Percentiles rank a stretch among this genome's conserved stretches.
These are phyloP conservation scores for Eucalyptus regnans DNA, from an alignment of 345 rosid species.

Conservation along the genomic window DNA sequence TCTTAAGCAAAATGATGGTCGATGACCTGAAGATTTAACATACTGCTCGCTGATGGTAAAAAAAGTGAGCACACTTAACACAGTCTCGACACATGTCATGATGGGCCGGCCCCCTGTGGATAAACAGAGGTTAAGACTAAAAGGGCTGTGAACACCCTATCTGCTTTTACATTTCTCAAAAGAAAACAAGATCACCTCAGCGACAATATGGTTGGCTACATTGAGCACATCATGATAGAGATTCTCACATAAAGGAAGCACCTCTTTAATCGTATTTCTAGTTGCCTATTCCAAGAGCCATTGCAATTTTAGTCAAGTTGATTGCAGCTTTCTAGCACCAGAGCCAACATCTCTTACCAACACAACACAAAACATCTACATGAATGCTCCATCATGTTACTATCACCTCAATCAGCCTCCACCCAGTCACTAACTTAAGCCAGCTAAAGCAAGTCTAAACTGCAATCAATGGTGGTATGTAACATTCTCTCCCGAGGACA, in stretches of 20 bases:
- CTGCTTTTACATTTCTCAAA: no score
- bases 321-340: background rate
- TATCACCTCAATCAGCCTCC: background rate
- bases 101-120: background rate
- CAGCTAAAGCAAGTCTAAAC: background rate
- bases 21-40: background rate
- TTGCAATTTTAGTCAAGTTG: background rate
- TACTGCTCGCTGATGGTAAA: background rate
- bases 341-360: background rate
- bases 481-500: background rate
- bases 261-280: background rate
- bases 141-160: background rate
- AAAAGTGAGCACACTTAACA: background rate
- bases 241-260: background rate
- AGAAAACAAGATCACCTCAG: background rate
- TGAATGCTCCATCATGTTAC: background rate
- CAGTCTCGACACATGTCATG: background rate
- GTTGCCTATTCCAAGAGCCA: background rate
- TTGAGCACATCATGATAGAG: background rate
- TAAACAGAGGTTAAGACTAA: background rate
- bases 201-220: background rate
- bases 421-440: background rate
- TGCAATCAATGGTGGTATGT: background rate
- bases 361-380: background rate
- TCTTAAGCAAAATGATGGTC: background rate